phyloP scores from a whole-genome alignment of 1,139 yeast genomes.

The Kodamaea sp. region DNA sequence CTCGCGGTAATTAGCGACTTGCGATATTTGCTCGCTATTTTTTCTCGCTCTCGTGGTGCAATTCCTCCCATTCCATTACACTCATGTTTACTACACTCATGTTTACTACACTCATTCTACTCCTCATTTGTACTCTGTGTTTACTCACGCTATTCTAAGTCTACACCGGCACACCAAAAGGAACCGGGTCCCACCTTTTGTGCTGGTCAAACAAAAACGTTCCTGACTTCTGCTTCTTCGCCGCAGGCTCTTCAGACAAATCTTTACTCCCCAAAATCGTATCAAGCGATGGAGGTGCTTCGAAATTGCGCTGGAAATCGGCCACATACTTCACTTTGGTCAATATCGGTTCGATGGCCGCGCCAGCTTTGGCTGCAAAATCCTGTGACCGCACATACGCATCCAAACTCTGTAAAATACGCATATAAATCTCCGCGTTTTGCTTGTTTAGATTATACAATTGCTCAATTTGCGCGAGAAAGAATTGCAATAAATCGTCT shows the following conservation, averaged over 20 bases:
- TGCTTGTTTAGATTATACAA: neutral
- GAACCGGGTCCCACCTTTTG: constrained; percentile 41
- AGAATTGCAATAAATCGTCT: constrained; percentile 6
- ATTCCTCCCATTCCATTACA: too few relatives aligned
- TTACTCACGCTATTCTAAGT: too few relatives aligned
- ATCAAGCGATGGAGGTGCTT: constrained; percentile 24
- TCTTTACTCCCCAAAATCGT: constrained; percentile 17
- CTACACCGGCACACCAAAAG: constrained; percentile 36
- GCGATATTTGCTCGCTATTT: too few relatives aligned
- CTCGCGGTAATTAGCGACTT: too few relatives aligned
- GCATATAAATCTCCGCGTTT: too few relatives aligned
- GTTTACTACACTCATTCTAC: too few relatives aligned
- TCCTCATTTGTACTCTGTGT: too few relatives aligned
- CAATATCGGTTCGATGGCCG: constrained; percentile 3
- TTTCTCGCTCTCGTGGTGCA: too few relatives aligned
- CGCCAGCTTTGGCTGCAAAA: too few relatives aligned
- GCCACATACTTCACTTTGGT: constrained; percentile 8
- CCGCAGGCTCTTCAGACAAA: constrained; percentile 8
- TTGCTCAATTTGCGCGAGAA: constrained; percentile 3
- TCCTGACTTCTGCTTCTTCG: constrained; percentile 9
- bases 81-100: too few relatives aligned
- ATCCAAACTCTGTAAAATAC: too few relatives aligned
- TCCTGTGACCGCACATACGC: too few relatives aligned
- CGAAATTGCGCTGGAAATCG: constrained; percentile 12
- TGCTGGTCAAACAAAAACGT: constrained; percentile 24